Percentiles rank a stretch among this genome's conserved stretches.
These are phyloP conservation scores for Nepenthes mirabilis DNA, from an alignment of 148 eudicot species.

Conservation along the genomic window DNA sequence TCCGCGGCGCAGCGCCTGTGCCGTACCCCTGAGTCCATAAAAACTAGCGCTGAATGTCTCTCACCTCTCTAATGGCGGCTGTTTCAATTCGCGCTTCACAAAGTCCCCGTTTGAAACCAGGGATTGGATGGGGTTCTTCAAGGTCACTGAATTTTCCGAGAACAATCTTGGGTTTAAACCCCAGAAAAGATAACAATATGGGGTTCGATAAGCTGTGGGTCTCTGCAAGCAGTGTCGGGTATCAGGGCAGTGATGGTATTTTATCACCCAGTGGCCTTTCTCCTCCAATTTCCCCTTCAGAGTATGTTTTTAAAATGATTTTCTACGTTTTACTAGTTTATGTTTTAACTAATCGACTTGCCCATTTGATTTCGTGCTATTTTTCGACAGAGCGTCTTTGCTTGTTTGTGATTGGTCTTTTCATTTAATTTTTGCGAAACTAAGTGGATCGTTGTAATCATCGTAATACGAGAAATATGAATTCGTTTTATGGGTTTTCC, in stretches of 20 bases:
- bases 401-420: no score
- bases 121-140: neutral
- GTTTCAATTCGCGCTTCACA: slow-evolving; percentile 13
- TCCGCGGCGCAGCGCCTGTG: no score
- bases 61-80: slow-evolving; percentile 22
- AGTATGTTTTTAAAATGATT: slow-evolving; percentile 10
- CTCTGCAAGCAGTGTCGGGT: slow-evolving; percentile 23
- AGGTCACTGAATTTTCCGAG: slow-evolving; percentile 8
- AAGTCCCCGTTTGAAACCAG: slow-evolving; percentile 2
- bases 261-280: slow-evolving; percentile 10
- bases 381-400: neutral
- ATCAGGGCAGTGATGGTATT: slow-evolving; percentile 6
- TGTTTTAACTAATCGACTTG: neutral
- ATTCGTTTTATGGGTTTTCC: no score
- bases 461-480: no score
- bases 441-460: no score
- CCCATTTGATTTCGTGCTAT: neutral
- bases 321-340: neutral
- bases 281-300: slow-evolving; percentile 8
- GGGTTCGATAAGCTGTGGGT: slow-evolving; percentile 16
- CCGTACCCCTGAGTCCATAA: no score
- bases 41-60: neutral
- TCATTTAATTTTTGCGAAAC: no score
- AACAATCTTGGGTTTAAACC: slow-evolving; percentile 5
- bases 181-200: slow-evolving; percentile 4